These are phyloP conservation scores for Cyberlindnera bimundalis DNA, from an alignment of 805 yeast species.

Conservation along the genomic window DNA sequence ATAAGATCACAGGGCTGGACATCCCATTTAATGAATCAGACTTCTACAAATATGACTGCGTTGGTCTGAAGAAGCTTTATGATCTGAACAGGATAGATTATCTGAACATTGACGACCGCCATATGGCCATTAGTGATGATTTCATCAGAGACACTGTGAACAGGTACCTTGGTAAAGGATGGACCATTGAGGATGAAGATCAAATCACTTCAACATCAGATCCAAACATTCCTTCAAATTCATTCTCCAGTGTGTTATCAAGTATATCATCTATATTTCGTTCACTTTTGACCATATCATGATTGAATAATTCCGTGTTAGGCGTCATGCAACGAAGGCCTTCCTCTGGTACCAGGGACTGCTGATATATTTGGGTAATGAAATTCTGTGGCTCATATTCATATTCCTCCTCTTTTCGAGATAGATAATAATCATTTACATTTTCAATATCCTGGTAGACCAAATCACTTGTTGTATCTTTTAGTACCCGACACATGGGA, in stretches of 20 bases:
- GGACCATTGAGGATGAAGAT: conserved; percentile 1
- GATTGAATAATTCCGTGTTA: no score
- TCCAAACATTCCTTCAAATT: conserved; percentile 18
- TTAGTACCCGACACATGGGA: no score
- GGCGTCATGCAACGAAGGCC: no score
- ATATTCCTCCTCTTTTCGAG: no score
- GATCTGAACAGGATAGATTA: conserved; percentile 44
- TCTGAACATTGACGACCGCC: conserved; percentile 50
- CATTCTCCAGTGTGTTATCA: conserved; percentile 13
- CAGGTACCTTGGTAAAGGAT: conserved; percentile 38
- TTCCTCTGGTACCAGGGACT: no score
- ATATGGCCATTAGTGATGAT: conserved; percentile 60
- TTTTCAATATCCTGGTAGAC: no score
- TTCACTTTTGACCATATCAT: not conserved
- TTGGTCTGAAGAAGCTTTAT: conserved; percentile 55
- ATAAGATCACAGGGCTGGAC: conserved; percentile 34
- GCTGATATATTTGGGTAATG: no score
- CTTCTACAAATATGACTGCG: conserved; percentile 48
- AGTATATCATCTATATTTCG: conserved; percentile 6
- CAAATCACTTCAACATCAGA: conserved; percentile 25
- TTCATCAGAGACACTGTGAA: conserved; percentile 42
- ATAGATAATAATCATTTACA: no score
- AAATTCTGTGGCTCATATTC: no score
- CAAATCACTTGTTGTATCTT: no score
- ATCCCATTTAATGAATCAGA: conserved; percentile 47